Evolutionary conservation across 1,284 basidiomycete species (phyloP).

Genomic region (Sphaerobolus stellatus): DNA sequence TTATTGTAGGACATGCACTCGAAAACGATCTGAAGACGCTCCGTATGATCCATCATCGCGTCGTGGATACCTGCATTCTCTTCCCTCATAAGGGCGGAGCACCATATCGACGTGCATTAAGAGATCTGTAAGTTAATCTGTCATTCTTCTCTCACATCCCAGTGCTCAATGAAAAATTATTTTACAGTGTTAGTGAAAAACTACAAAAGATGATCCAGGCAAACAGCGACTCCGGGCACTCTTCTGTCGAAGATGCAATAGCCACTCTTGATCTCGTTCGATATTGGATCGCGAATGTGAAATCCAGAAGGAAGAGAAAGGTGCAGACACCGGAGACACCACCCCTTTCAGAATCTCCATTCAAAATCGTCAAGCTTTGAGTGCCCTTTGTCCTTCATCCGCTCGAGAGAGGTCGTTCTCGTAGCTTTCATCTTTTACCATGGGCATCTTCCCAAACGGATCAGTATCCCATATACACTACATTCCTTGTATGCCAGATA

Average conservation of each 20-base stretch:
- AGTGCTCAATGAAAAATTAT: too few relatives aligned
- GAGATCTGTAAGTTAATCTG: constrained; percentile 63
- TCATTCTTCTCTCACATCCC: constrained; percentile 2
- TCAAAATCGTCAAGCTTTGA: background rate
- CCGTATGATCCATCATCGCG: constrained; percentile 76
- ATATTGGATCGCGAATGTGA: constrained; percentile 63
- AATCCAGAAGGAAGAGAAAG: background rate
- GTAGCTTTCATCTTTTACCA: too few relatives aligned
- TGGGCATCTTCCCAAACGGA: too few relatives aligned
- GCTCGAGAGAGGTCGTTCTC: too few relatives aligned
- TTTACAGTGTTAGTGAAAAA: constrained; percentile 69
- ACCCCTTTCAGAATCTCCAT: background rate
- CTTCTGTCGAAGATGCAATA: constrained; percentile 78
- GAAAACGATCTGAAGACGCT: constrained; percentile 91
- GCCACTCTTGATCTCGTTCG: constrained; percentile 85
- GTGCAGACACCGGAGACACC: background rate
- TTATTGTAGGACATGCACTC: constrained; percentile 81
- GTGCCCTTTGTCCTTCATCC: too few relatives aligned
- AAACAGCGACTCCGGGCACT: constrained; percentile 76
- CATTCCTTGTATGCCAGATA: too few relatives aligned
- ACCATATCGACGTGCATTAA: constrained; percentile 76
- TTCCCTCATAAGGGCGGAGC: constrained; percentile 80
- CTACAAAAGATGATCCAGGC: constrained; percentile 76
- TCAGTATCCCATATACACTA: too few relatives aligned
- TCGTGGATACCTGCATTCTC: constrained; percentile 81